Evolutionary conservation across 2,329 filamentous ascomycete species (phyloP).

Genomic region (Eutypella sp.): DNA sequence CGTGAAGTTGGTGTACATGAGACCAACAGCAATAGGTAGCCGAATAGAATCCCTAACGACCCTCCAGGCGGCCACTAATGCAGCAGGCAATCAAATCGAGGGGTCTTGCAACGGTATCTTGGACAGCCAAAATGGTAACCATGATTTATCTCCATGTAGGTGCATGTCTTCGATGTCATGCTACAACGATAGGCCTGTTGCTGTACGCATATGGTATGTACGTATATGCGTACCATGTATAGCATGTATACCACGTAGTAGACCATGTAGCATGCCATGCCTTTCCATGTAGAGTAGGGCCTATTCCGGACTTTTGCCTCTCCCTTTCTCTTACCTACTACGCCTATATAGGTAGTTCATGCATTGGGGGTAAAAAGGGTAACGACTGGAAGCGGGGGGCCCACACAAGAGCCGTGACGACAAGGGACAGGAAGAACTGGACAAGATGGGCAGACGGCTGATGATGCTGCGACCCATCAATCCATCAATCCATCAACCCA

Average conservation of each 20-base stretch:
- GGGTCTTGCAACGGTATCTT: slow-evolving; percentile 6
- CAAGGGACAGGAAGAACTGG: slow-evolving; percentile 2
- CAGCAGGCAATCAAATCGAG: slow-evolving; percentile 31
- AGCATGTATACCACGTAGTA: too few species aligned
- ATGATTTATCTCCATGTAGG: slow-evolving; percentile 25
- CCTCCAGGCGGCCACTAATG: slow-evolving; percentile 34
- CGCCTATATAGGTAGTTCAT: slow-evolving; percentile 1
- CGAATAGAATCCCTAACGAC: slow-evolving; percentile 23
- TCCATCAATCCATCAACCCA: slow-evolving; percentile 10
- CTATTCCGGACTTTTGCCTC: too few species aligned
- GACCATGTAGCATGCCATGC: slow-evolving; percentile 5
- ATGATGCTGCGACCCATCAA: slow-evolving; percentile 1
- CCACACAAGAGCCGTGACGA: background rate
- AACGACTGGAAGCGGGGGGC: slow-evolving; percentile 1
- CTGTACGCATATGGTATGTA: slow-evolving; percentile 24
- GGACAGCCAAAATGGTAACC: slow-evolving; percentile 15
- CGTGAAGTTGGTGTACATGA: slow-evolving; percentile 21
- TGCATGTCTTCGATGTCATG: slow-evolving; percentile 33
- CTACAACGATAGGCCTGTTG: slow-evolving; percentile 28
- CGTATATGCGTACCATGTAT: slow-evolving; percentile 20
- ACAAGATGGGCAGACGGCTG: slow-evolving; percentile 4
- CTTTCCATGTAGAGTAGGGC: slow-evolving; percentile 19
- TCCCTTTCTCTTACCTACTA: slow-evolving; percentile 1
- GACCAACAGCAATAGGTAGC: slow-evolving; percentile 17
- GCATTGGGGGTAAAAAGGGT: background rate